Base-by-base conservation (phyloP, 1,284 basidiomycete species). In the Ceratobasidium sp. region DNA sequence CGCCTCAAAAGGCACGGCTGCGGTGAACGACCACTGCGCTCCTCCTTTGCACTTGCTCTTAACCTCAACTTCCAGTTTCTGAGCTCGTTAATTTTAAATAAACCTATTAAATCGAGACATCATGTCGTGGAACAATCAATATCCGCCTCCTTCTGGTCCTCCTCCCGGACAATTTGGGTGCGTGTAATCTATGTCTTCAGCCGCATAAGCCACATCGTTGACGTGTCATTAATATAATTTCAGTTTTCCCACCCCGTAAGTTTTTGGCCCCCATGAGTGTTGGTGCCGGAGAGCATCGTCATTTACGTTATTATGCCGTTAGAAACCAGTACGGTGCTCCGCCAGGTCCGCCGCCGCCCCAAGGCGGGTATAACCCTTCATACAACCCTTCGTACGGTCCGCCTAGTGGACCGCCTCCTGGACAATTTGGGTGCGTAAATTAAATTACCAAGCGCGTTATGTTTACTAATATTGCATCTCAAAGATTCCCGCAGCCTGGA, bases 91-190 rank as follows among this genome's bases (percentile, higher is more conserved):
- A 27, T 11, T 63, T 47, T 63, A 60, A n/a, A 36, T 63, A 24
- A n/a, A 47, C 1, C 36, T 9, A 29, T 48, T 48, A 29, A 19
- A 71, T 17, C 1, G 11, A 11, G 6, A 41, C 36, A n/a, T n/a
- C 47, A 71, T 71, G 67, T 71, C 67, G 44, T 71, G 67, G 67
- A 71, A 71, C 29, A 71, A 71, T 45, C 67, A 71, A 29, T 71
- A 71, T 33, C 45, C 27, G n/a, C 67, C 67, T n/a, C 67, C 67
- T 31, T 71, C 67, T 27, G 67, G 67, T 24, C 67, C 67, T 14
- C 67, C 67, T 27, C 67, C 56, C 33, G 67, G 67, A 11, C 67
- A 71, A 29, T 71, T 71, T 71, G 67, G 67, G 67, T 71, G 59
- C 22, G 67, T 45, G 22, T 71, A n/a, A 15, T 19, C 14, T 71